Percentiles rank a stretch among this genome's conserved stretches.
Evolutionary conservation across 768 basidiomycete genomes (phyloP).

Genomic region (Suillus plorans): DNA sequence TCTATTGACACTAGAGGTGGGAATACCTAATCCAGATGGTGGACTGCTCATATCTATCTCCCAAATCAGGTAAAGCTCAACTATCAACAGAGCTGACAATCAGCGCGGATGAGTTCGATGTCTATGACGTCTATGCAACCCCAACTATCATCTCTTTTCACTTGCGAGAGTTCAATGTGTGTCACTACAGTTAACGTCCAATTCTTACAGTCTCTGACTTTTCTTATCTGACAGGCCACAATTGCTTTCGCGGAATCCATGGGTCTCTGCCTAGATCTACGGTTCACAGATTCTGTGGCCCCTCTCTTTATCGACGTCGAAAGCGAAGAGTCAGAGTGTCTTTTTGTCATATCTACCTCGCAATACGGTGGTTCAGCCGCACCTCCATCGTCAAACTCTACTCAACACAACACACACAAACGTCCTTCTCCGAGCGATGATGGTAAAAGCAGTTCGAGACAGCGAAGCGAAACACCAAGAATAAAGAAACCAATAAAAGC

Average conservation of each 20-base stretch:
- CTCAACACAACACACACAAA: slow-evolving; percentile 18
- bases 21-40: background rate
- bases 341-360: slow-evolving; percentile 82
- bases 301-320: slow-evolving; percentile 81
- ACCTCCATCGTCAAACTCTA: slow-evolving; percentile 15
- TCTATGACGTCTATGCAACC: slow-evolving; percentile 61
- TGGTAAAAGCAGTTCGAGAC: slow-evolving; percentile 20
- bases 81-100: slow-evolving; percentile 76
- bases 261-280: slow-evolving; percentile 61
- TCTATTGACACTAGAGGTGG: slow-evolving; percentile 65
- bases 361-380: slow-evolving; percentile 41
- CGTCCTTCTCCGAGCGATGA: slow-evolving; percentile 19
- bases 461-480: slow-evolving; percentile 37
- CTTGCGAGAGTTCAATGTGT: slow-evolving; percentile 81
- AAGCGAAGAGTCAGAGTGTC: slow-evolving; percentile 58
- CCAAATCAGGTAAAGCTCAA: slow-evolving; percentile 51
- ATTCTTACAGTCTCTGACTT: slow-evolving; percentile 4
- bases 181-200: background rate
- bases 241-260: slow-evolving; percentile 77
- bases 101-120: slow-evolving; percentile 78
- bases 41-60: background rate
- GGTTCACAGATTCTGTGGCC: slow-evolving; percentile 71
- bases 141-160: slow-evolving; percentile 78
- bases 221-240: slow-evolving; percentile 55
- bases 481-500: slow-evolving; percentile 39